Evolutionary conservation across 169 alveolate genomes (phyloP), one percentile per base, ranked within the genome.

Genomic region (Condylostoma magnum): DNA sequence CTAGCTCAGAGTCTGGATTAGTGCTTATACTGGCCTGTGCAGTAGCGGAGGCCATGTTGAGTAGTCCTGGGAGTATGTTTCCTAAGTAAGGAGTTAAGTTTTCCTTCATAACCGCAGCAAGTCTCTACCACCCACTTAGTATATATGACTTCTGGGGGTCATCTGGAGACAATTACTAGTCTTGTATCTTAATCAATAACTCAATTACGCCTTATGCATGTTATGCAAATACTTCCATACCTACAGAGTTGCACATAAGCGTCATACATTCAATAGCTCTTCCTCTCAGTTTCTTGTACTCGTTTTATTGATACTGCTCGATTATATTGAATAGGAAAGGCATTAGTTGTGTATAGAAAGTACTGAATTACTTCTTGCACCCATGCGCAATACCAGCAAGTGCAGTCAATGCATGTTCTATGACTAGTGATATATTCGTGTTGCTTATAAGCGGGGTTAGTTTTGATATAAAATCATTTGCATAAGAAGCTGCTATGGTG

Each of bases 51-150:
- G 90, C 84, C 68, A 86, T 78, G 20, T 81, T 48, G 71, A 89
- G 72, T 56, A 89, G 74, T 2, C 91, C 70, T 54, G 93, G 94
- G 28, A 89, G 36, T 25, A 92, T 77, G 33, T 72, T 78, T 2
- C 77, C 82, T 12, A 92, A 63, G 74, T 77, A 87, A 6, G 80
- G 81, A 20, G 82, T 67, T 27, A 87, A 76, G 50, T 81, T 80
- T 58, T 75, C 51, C 55, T 75, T 79, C 69, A 89, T 73, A 28
- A 77, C 54, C 5, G 89, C 80, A 43, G 82, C 70, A 31, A 92
- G 63, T 85, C 95, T 84, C 68, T 89, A 80, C 97, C 97, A 92
- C 1, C 94, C 92, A 34, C 90, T 55, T 3, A 89, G 76, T 4
- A 89, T 67, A 63, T 84, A 89, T 34, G 84, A 76, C 51, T 77